Base-by-base conservation (phyloP, 2,329 filamentous ascomycete genomes). In the Amylocarpus encephaloides region DNA sequence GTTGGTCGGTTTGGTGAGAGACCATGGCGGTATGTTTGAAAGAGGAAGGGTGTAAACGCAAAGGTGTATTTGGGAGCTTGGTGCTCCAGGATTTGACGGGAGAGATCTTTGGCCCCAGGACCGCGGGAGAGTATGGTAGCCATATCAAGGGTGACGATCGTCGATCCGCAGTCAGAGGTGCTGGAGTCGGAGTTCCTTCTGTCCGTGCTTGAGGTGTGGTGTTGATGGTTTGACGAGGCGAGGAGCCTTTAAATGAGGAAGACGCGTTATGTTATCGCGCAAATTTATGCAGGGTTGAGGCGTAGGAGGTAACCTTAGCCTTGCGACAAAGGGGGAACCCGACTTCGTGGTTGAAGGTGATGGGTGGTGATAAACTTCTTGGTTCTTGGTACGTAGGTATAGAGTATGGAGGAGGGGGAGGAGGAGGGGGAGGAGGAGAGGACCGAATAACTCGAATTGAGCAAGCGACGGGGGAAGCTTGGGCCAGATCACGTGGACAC, bases 31-130 rank as follows among this genome's bases (percentile, higher is more conserved):
- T 93, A 90, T 59, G 86, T 90, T 54, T 82, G 75, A 58, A 85
- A 85, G 34, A 95, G 81, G 72, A 95, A 95, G 42, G 88, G 85
- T 30, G 82, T 84, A 76, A 96, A 95, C 68, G 80, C 80, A 75
- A 96, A 95, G 60, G 74, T 80, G 72, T 88, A 86, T 52, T 67
- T 61, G 4, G 75, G 73, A 4, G 75, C 68, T 51, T 71, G 67
- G 69, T 81, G 81, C 51, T 75, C 70, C 60, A 85, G 77, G 66
- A 85, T 79, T 44, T 66, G 64, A 11, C 54, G 58, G 10, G 63
- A 59, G 15, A 63, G 58, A 39, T 66, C 63, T 36, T 57, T 56
- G n/a, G 61, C 48, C 6, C 53, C 55, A 39, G 60, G 61, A 26
- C 59, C 60, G 16, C 52, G 52, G n/a, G 60, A 60, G 15, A 60